Conservation (phyloP, 441 rosid genomes). For the Mallotus japonicus region DNA sequence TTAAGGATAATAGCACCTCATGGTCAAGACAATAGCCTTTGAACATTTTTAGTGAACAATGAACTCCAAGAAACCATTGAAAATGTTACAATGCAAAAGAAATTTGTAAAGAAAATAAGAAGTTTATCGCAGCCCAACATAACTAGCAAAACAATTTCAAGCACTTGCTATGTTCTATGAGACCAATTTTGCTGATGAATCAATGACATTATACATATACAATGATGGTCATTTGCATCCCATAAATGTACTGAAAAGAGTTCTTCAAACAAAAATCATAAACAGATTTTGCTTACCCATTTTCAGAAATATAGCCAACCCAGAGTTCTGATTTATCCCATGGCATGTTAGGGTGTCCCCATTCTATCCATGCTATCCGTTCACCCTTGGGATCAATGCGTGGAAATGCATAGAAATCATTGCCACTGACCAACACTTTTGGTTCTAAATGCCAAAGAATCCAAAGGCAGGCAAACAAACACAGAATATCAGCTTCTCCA, state of each 20-base stretch:
- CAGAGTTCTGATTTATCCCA: constrained; percentile 94
- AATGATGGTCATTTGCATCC: not conserved
- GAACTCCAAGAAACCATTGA: not conserved
- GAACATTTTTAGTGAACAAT: not conserved
- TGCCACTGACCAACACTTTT: constrained; percentile 61
- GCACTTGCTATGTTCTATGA: not conserved
- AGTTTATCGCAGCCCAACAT: not conserved
- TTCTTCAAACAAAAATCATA: not conserved
- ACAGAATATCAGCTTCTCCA: constrained; percentile 14
- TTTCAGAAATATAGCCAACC: constrained; percentile 81
- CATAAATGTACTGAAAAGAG: not conserved
- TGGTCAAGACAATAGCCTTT: not conserved
- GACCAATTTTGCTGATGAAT: not conserved
- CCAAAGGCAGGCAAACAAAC: not conserved
- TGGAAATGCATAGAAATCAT: constrained; percentile 93
- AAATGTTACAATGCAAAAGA: not conserved
- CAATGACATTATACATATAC: not conserved
- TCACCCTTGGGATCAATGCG: constrained; percentile 71
- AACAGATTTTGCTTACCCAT: constrained; percentile 50
- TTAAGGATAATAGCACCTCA: not conserved
- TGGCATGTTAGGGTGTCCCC: constrained; percentile 94
- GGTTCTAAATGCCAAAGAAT: constrained; percentile 51
- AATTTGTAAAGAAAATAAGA: not conserved
- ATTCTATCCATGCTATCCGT: constrained; percentile 84
- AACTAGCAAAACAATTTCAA: not conserved